Base-by-base conservation (phyloP, 2,329 filamentous ascomycete species). In the Trichophyton rubrum region DNA sequence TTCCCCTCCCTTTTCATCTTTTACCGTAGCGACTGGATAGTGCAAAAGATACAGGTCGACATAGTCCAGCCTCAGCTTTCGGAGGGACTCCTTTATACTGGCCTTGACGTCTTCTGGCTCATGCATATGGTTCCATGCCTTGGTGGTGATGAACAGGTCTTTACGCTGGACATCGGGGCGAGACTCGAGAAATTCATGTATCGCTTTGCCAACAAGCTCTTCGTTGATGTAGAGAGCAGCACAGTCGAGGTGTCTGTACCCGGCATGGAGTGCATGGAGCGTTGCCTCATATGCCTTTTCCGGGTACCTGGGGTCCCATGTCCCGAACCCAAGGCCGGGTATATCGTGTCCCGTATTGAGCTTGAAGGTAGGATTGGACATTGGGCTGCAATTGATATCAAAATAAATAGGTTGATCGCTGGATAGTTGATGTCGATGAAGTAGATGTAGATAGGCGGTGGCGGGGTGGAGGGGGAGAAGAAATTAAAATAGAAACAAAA, bases 31-130 rank as follows among this genome's bases (percentile, higher is more conserved):
- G 66, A 77, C 74, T 27, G 78, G 79, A 71, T 76, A 80, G 71
- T 81, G 79, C 13, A 81, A 69, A 45, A 82, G 72, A 72, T 88
- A 90, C 53, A 88, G 78, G 70, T 90, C 86, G 8, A 90, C 80
- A 68, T 89, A 88, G 64, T 86, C 83, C 27, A 88, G 74, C 15
- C 80, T 78, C n/a, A 90, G 80, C 65, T 83, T 85, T 70, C 80
- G 72, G 38, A 90, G 80, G 1, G 84, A 86, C 63, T 78, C 71
- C 13, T 81, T 69, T 64, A 89, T 79, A 13, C 81, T 79, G 63
- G 79, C 77, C 63, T 74, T 65, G 5, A 79, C 74, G 60, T 76
- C 73, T 30, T 77, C 74, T 35, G 67, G 68, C 55, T 82, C 74
- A 69, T 78, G 77, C 58, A 79, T 73, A 68, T 80, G 76, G 68